Conservation (phyloP, 2,329 filamentous ascomycete species). For the Fusarium aywerte region DNA sequence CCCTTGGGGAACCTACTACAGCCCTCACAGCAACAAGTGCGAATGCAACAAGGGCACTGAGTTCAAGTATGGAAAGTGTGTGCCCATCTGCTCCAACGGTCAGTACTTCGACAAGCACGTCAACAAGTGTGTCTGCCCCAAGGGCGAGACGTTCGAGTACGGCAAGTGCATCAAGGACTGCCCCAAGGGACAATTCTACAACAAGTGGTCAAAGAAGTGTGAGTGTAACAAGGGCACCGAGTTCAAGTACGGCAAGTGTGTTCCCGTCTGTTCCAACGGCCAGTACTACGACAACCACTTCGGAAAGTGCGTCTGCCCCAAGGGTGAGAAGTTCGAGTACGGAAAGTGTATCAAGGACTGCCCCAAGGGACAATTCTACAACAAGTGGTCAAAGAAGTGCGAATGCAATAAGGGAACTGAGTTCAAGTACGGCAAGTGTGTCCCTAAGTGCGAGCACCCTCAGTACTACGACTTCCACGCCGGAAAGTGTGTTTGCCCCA, state of each 20-base stretch:
- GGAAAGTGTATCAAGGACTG: conserved; percentile 24
- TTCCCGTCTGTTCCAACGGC: neutral
- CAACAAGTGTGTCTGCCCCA: conserved; percentile 13
- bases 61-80: conserved; percentile 28
- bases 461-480: conserved; percentile 7
- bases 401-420: conserved; percentile 29
- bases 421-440: neutral
- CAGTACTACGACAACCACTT: conserved; percentile 1
- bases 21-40: conserved; percentile 2
- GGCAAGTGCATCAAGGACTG: conserved; percentile 25
- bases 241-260: conserved; percentile 18
- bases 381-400: conserved; percentile 1
- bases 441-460: no score
- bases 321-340: conserved; percentile 10
- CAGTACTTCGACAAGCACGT: conserved; percentile 4
- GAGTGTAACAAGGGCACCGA: conserved; percentile 17
- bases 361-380: conserved; percentile 16
- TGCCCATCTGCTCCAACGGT: neutral
- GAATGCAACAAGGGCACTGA: conserved; percentile 11
- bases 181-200: conserved; percentile 16
- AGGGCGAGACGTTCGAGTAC: conserved; percentile 10
- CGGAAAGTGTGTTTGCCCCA: no score
- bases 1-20: conserved; percentile 6
- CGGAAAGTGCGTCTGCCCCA: conserved; percentile 14
- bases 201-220: conserved; percentile 1